These are phyloP conservation scores for Ustilago bromivora DNA, from an alignment of 1,284 basidiomycete species.

Conservation along the genomic window DNA sequence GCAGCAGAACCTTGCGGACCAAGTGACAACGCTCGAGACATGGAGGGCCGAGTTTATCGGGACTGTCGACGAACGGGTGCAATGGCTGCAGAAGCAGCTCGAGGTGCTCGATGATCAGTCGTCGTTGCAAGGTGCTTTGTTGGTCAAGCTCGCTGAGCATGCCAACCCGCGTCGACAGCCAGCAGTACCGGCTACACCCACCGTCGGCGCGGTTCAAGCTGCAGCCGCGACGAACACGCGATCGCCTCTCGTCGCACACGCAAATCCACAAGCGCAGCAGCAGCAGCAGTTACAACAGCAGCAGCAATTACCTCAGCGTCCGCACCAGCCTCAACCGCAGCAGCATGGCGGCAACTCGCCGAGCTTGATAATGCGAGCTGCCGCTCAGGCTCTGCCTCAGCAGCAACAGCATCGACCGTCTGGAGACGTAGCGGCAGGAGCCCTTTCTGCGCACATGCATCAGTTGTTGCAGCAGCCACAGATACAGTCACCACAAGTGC, in stretches of 20 bases:
- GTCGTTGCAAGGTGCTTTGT: slow-evolving; percentile 43
- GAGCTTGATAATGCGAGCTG: slow-evolving; percentile 7
- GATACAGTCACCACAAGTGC: background rate
- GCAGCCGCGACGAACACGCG: background rate
- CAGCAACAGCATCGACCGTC: slow-evolving; percentile 12
- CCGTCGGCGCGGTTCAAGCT: background rate
- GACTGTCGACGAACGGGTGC: slow-evolving; percentile 1
- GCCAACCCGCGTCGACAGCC: slow-evolving; percentile 34
- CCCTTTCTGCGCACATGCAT: slow-evolving; percentile 11
- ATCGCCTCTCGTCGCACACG: background rate
- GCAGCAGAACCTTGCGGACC: slow-evolving; percentile 5
- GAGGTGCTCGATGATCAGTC: slow-evolving; percentile 38
- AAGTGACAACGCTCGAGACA: slow-evolving; percentile 10
- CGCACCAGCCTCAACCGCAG: background rate
- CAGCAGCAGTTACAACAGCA: slow-evolving; percentile 2
- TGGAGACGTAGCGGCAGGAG: background rate
- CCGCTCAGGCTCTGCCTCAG: slow-evolving; percentile 4
- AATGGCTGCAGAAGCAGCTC: slow-evolving; percentile 17
- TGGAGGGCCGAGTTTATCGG: slow-evolving; percentile 6
- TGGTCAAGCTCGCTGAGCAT: slow-evolving; percentile 40
- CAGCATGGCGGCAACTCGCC: background rate
- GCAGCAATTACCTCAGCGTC: background rate
- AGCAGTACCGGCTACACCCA: background rate
- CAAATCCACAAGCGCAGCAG: background rate
- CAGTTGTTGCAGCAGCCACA: slow-evolving; percentile 13